phyloP scores from a whole-genome alignment of 148 eudicot genomes.

The Fagopyrum homotropicum region DNA sequence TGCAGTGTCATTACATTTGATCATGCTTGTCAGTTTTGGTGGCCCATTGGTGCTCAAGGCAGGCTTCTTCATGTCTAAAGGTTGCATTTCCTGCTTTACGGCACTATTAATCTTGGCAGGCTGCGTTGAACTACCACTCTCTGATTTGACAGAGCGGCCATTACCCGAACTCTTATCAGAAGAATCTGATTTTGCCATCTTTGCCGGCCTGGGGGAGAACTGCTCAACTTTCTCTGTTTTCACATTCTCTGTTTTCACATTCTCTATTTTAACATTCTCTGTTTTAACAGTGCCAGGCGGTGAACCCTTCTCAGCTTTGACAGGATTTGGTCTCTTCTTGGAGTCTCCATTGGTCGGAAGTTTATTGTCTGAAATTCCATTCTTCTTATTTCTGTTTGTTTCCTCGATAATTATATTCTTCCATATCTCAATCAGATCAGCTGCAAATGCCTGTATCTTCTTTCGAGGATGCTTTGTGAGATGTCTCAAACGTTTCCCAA shows the following conservation, averaged over 20 bases:
- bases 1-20: slow-evolving; percentile 38
- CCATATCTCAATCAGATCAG: slow-evolving; percentile 56
- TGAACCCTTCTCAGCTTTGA: slow-evolving; percentile 26
- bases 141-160: slow-evolving; percentile 17
- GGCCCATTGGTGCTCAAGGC: slow-evolving; percentile 26
- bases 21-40: slow-evolving; percentile 49
- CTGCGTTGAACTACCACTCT: slow-evolving; percentile 15
- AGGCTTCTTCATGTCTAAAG: slow-evolving; percentile 21
- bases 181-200: slow-evolving; percentile 29
- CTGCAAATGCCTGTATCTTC: slow-evolving; percentile 49
- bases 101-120: slow-evolving; percentile 30
- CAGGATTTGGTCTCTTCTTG: slow-evolving; percentile 23
- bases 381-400: slow-evolving; percentile 39
- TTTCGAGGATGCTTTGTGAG: slow-evolving; percentile 63
- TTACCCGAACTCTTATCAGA: slow-evolving; percentile 18
- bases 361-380: slow-evolving; percentile 25
- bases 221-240: slow-evolving; percentile 22
- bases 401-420: slow-evolving; percentile 50
- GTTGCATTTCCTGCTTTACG: slow-evolving; percentile 26
- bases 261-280: slow-evolving; percentile 25
- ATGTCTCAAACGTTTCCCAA: slow-evolving; percentile 56
- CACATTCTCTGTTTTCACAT: slow-evolving; percentile 29
- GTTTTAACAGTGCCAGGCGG: slow-evolving; percentile 21
- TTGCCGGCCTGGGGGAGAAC: slow-evolving; percentile 25
- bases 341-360: slow-evolving; percentile 17